Conservation (phyloP, 2,329 filamentous ascomycete species). For the Microcera coccophila region DNA sequence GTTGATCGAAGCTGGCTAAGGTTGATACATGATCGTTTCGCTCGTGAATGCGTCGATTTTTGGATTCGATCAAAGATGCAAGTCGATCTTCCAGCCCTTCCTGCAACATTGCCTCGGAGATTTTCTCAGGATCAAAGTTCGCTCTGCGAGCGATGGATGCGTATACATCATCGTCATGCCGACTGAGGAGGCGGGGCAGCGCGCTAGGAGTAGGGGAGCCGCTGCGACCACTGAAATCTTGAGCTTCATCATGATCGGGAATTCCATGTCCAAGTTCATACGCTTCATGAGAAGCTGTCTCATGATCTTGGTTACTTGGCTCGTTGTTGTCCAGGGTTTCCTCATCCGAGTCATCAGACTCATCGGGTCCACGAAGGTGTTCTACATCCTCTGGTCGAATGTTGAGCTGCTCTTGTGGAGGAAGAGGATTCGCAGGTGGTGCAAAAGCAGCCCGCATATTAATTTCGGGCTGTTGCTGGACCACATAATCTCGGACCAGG, state of each 20-base stretch:
- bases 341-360: slow-evolving; percentile 33
- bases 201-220: background rate
- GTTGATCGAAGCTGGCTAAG: background rate
- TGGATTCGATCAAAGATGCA: slow-evolving; percentile 48
- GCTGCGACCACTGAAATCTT: background rate
- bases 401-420: slow-evolving; percentile 22
- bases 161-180: slow-evolving; percentile 31
- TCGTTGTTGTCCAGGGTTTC: slow-evolving; percentile 31
- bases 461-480: slow-evolving; percentile 92
- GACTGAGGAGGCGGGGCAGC: slow-evolving; percentile 5
- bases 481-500: slow-evolving; percentile 93
- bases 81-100: slow-evolving; percentile 58
- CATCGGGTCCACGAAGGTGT: slow-evolving; percentile 19
- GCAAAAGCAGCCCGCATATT: slow-evolving; percentile 71
- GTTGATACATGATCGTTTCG: background rate
- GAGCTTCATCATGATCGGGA: no score
- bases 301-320: slow-evolving; percentile 2
- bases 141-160: slow-evolving; percentile 57
- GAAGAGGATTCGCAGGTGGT: slow-evolving; percentile 35
- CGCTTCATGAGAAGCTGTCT: background rate
- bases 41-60: background rate
- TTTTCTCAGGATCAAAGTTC: slow-evolving; percentile 54
- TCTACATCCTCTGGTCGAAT: slow-evolving; percentile 23
- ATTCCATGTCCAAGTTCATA: background rate
- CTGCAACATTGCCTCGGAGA: slow-evolving; percentile 58